A percentile compares a stretch with the other conserved stretches of the same genome.
Conservation (phyloP, 2,329 filamentous ascomycete species). For the Colletotrichum higginsianum region DNA sequence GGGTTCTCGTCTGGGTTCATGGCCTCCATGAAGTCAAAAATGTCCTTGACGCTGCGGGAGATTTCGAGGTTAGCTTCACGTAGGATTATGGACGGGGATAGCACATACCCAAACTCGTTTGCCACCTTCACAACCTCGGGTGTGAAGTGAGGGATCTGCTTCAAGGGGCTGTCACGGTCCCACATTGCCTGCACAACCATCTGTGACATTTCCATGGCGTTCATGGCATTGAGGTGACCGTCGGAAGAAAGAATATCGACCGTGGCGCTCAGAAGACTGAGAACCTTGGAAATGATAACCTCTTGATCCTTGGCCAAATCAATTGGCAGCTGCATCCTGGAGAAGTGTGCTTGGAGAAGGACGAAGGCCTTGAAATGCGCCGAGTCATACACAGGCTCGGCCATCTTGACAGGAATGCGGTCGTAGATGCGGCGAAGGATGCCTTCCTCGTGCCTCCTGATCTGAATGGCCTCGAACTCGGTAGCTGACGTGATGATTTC, state of each 20-base stretch:
- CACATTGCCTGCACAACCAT: slow-evolving; percentile 99
- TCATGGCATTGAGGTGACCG: slow-evolving; percentile 96
- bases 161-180: slow-evolving; percentile 96
- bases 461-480: slow-evolving; percentile 96
- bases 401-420: slow-evolving; percentile 94
- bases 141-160: slow-evolving; percentile 97
- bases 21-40: slow-evolving; percentile 98
- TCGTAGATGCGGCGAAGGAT: slow-evolving; percentile 94
- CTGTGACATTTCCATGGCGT: slow-evolving; percentile 98
- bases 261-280: slow-evolving; percentile 90
- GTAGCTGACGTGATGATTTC: slow-evolving; percentile 98
- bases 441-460: slow-evolving; percentile 90
- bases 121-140: slow-evolving; percentile 87
- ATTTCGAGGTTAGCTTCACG: slow-evolving; percentile 50
- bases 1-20: slow-evolving; percentile 97
- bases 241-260: slow-evolving; percentile 97
- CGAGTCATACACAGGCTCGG: slow-evolving; percentile 87
- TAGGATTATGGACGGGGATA: slow-evolving; percentile 6
- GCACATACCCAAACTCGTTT: slow-evolving; percentile 80
- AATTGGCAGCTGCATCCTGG: slow-evolving; percentile 94
- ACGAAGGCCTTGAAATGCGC: slow-evolving; percentile 99
- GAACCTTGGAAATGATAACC: slow-evolving; percentile 84
- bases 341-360: slow-evolving; percentile 97
- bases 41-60: slow-evolving; percentile 81
- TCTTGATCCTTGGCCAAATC: slow-evolving; percentile 98